phyloP scores from a whole-genome alignment of 441 rosid species.

The Euphorbia celastroides region DNA sequence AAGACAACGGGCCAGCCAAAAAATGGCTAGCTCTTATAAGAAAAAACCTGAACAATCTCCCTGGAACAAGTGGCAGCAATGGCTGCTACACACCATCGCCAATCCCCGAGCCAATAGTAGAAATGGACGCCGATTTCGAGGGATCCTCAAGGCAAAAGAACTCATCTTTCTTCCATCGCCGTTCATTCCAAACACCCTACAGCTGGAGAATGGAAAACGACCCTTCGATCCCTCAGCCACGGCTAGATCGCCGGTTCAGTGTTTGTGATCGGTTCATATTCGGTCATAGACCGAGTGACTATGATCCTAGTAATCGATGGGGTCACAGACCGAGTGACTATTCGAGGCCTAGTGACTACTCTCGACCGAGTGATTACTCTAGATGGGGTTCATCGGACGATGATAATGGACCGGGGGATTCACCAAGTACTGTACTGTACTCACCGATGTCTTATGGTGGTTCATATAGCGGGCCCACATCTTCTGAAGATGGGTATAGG shows the following conservation, averaged over 20 bases:
- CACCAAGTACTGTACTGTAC: too few species aligned
- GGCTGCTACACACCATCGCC: too few species aligned
- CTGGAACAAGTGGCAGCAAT: conserved; percentile 66
- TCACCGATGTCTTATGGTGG: conserved; percentile 69
- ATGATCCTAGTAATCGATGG: conserved; percentile 46
- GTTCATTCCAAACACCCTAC: conserved; percentile 83
- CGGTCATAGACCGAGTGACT: conserved; percentile 79
- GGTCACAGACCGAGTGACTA: conserved; percentile 69
- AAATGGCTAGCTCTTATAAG: conserved; percentile 62
- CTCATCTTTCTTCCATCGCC: conserved; percentile 77
- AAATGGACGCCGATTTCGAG: conserved; percentile 89
- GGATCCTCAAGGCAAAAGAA: conserved; percentile 82
- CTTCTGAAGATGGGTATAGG: conserved; percentile 51
- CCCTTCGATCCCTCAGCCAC: conserved; percentile 57
- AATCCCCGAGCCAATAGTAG: conserved; percentile 83
- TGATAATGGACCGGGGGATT: conserved; percentile 75
- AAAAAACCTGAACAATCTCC: conserved; percentile 58
- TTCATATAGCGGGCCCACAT: conserved; percentile 30
- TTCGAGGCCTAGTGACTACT: too few species aligned
- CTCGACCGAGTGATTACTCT: conserved; percentile 79
- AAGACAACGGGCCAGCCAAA: conserved; percentile 51
- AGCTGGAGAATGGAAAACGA: conserved; percentile 83
- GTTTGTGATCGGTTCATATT: conserved; percentile 90
- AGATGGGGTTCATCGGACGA: conserved; percentile 95
- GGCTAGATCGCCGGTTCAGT: conserved; percentile 78